Evolutionary conservation across 2,329 filamentous ascomycete genomes (phyloP).

Genomic region (Rhinocladiella similis): DNA sequence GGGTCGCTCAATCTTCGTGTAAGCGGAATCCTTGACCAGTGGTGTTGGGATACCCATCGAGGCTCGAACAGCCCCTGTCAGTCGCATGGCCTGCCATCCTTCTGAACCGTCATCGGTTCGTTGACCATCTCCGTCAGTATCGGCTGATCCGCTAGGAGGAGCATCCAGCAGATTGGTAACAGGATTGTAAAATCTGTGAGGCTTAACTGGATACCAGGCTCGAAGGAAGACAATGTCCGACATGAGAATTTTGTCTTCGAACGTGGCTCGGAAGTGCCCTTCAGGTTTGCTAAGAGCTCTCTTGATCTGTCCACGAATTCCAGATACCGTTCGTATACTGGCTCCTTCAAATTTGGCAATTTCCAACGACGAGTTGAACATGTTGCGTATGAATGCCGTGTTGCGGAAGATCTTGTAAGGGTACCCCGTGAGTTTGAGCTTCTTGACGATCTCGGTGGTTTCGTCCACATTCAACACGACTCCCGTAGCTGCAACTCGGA

Average conservation of each 20-base stretch:
- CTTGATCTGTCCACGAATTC: slow-evolving; percentile 95
- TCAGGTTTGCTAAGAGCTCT: slow-evolving; percentile 89
- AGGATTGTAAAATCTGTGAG: slow-evolving; percentile 94
- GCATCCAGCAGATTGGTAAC: slow-evolving; percentile 84
- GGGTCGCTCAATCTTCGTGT: slow-evolving; percentile 63
- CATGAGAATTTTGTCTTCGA: slow-evolving; percentile 97
- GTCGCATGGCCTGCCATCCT: slow-evolving; percentile 84
- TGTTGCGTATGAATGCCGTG: slow-evolving; percentile 97
- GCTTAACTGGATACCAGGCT: slow-evolving; percentile 95
- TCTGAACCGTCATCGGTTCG: slow-evolving; percentile 33
- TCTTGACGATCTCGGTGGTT: slow-evolving; percentile 97
- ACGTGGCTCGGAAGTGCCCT: slow-evolving; percentile 93
- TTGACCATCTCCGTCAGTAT: slow-evolving; percentile 19
- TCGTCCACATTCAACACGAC: slow-evolving; percentile 94
- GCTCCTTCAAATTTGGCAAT: slow-evolving; percentile 98
- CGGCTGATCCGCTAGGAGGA: slow-evolving; percentile 32
- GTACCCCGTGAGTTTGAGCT: slow-evolving; percentile 90
- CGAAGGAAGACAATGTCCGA: slow-evolving; percentile 94
- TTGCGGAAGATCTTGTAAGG: slow-evolving; percentile 99
- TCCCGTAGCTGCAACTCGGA: slow-evolving; percentile 91
- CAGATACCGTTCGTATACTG: slow-evolving; percentile 91
- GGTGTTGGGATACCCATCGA: slow-evolving; percentile 75
- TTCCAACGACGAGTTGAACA: slow-evolving; percentile 91
- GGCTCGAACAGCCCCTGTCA: slow-evolving; percentile 87
- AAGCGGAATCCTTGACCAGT: slow-evolving; percentile 78